Base-by-base conservation (phyloP, 441 rosid genomes). In the Brassica hybrid region DNA sequence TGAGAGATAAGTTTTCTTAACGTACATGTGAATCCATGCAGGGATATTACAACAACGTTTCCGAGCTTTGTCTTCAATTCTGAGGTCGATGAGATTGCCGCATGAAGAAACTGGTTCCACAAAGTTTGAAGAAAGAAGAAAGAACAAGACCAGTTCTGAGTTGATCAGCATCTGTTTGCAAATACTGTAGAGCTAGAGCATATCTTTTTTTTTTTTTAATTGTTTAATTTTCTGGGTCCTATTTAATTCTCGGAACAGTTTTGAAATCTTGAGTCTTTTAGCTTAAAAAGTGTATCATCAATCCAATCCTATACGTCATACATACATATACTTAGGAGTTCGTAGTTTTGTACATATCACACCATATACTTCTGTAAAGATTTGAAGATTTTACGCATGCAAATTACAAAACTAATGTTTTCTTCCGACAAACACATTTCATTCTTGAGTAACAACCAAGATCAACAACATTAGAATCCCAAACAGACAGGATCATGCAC, bases 51-150 rank as follows among this genome's bases (percentile, higher is more conserved):
- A 0, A 95, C 99, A 1, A 88, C 99, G 4, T 95, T 94, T 74
- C 99, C 99, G 6, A 94, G 99, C 81, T 94, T 94, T 75, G 92
- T 94, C 69, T 94, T 94, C 76, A 83, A 95, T 73, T 91, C 99
- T 0, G 91, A 91, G 80, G 98, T 95, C 36, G 99, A 95, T 4
- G 99, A 95, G 78, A 80, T 80, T 70, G 76, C 83, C 16, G 71
- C 83, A 3, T 80, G 69, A 80, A 59, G 38, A 70, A 64, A 23
- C 25, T 23, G 69, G 62, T 41, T 63, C 2, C 57, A 66, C 38
- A 41, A 66, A 25, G 57, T 25, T 69, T 36, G 62, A 21, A 17
- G 27, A 57, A 57, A 63, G 65, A 45, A 57, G 30, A 27, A 52
- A 17, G 18, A 45, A 64, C 0, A 36, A 63, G 76, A 56, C 27